phyloP scores from a whole-genome alignment of 2,329 filamentous ascomycete genomes.

The Fusarium heterosporum region DNA sequence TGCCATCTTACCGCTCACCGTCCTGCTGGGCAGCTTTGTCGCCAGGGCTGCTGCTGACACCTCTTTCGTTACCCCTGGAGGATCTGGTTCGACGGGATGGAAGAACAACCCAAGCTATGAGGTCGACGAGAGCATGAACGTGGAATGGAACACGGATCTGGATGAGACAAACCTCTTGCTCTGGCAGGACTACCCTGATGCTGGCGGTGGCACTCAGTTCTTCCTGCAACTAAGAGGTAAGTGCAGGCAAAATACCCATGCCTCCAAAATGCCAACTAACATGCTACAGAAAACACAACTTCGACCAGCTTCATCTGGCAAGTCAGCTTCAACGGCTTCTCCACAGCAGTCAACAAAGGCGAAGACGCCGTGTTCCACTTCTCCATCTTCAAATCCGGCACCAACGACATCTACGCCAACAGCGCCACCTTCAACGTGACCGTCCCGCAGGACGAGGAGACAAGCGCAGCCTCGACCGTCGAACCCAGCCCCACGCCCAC shows the following conservation, averaged over 20 bases:
- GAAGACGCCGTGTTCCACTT: constrained; percentile 40
- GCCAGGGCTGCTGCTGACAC: constrained; percentile 11
- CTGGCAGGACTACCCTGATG: constrained; percentile 42
- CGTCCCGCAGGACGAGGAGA: constrained; percentile 6
- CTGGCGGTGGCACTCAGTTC: constrained; percentile 14
- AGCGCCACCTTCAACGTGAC: constrained; percentile 43
- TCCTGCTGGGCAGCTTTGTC: constrained; percentile 18
- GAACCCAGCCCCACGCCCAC: constrained; percentile 14
- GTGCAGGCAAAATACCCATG: background rate
- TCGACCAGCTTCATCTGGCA: constrained; percentile 41
- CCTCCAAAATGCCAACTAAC: background rate
- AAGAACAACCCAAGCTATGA: constrained; percentile 44
- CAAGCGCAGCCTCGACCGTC: constrained; percentile 6
- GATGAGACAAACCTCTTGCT: constrained; percentile 35
- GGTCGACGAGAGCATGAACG: constrained; percentile 38
- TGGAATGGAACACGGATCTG: constrained; percentile 42
- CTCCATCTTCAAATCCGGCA: constrained; percentile 24
- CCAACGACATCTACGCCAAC: constrained; percentile 21
- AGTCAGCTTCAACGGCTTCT: constrained; percentile 31
- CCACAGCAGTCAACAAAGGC: constrained; percentile 8
- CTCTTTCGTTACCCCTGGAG: constrained; percentile 32
- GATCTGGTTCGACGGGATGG: constrained; percentile 29
- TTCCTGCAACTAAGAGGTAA: constrained; percentile 11
- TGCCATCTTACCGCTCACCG: constrained; percentile 13
- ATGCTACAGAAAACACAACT: constrained; percentile 34